Conservation (phyloP, 495 filamentous ascomycete species). For the Gamarada debralockiae region DNA sequence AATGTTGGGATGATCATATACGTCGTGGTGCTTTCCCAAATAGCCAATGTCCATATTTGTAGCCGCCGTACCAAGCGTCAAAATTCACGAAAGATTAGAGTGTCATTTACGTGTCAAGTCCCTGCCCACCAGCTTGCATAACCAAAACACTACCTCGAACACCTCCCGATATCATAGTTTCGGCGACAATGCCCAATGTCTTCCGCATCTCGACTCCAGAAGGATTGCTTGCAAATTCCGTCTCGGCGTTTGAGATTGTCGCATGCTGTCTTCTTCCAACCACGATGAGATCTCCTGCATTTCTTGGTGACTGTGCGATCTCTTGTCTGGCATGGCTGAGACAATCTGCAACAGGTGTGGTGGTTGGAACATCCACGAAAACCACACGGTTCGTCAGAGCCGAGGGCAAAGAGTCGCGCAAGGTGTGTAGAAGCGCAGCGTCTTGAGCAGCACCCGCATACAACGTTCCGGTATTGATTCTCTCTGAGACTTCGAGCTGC, state of each 20-base stretch:
- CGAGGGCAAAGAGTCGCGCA: conserved; percentile 58
- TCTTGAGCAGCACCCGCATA: conserved; percentile 44
- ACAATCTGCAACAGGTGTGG: conserved; percentile 20
- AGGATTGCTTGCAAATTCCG: not conserved
- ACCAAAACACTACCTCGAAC: conserved; percentile 74
- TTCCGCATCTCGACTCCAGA: conserved; percentile 41
- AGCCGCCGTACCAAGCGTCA: not conserved
- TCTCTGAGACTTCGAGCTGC: conserved; percentile 15
- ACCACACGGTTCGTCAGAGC: conserved; percentile 58
- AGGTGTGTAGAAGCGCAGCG: conserved; percentile 53
- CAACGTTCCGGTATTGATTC: conserved; percentile 25
- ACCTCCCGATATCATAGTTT: conserved; percentile 55
- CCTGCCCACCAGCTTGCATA: conserved; percentile 57
- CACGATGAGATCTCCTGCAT: conserved; percentile 76
- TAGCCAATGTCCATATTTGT: too few relatives aligned
- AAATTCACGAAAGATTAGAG: not conserved
- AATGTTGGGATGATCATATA: too few relatives aligned
- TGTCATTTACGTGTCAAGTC: conserved; percentile 10
- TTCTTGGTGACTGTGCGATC: conserved; percentile 56
- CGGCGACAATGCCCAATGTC: conserved; percentile 66
- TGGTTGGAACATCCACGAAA: conserved; percentile 38
- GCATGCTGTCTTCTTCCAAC: conserved; percentile 53
- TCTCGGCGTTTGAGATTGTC: not conserved
- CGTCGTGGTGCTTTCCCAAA: too few relatives aligned
- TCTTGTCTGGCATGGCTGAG: conserved; percentile 51